Evolutionary conservation across 1,284 basidiomycete species (phyloP).

Genomic region (Fomes fomentarius): DNA sequence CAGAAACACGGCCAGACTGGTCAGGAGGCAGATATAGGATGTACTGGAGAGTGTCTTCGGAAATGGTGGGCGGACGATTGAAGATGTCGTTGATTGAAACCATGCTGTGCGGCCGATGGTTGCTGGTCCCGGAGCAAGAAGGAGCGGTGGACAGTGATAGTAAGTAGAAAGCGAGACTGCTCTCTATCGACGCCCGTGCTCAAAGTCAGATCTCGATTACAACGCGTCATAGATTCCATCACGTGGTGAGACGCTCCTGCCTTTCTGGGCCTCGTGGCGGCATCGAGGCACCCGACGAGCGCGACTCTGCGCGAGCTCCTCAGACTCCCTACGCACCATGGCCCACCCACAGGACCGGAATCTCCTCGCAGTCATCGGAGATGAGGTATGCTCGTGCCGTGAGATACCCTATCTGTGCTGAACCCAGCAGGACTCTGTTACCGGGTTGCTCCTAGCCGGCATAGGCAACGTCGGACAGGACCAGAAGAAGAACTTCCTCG

Average conservation of each 20-base stretch:
- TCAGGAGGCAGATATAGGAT: constrained; percentile 62
- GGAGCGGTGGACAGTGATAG: neutral
- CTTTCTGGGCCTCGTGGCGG: constrained; percentile 8
- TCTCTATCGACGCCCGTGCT: no score
- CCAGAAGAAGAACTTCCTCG: constrained; percentile 94
- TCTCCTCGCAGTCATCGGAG: constrained; percentile 91
- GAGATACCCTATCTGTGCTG: neutral
- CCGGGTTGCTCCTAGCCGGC: constrained; percentile 89
- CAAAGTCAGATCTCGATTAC: constrained; percentile 11
- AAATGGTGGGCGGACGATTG: constrained; percentile 72
- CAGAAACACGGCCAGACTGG: constrained; percentile 58
- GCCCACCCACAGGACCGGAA: constrained; percentile 78
- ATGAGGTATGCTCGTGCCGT: constrained; percentile 66
- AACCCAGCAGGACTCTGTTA: constrained; percentile 83
- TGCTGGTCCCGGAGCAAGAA: neutral
- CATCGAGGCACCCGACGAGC: constrained; percentile 6
- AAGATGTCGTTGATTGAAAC: constrained; percentile 51
- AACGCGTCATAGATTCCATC: constrained; percentile 18
- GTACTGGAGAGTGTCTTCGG: constrained; percentile 87
- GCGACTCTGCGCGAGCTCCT: constrained; percentile 3
- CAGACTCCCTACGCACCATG: constrained; percentile 25
- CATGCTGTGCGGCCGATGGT: neutral
- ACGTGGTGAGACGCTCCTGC: constrained; percentile 20
- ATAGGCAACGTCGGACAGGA: constrained; percentile 88
- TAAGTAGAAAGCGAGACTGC: neutral